phyloP scores from a whole-genome alignment of 768 basidiomycete genomes.

The Gloeopeniophorella convolvens region DNA sequence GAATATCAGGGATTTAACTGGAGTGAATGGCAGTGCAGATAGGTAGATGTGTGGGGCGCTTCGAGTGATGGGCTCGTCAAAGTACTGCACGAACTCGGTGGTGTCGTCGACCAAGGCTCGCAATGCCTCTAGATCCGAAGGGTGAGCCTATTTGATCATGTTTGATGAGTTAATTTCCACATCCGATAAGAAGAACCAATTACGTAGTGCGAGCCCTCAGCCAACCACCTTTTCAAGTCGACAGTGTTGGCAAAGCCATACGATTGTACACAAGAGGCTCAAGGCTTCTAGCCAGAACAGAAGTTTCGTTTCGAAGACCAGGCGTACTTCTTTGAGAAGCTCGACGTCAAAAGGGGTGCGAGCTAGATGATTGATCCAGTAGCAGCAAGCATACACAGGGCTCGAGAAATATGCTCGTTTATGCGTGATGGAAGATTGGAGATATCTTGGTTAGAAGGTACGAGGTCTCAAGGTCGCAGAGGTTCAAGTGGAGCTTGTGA shows the following conservation, averaged over 20 bases:
- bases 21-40: neutral
- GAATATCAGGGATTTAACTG: neutral
- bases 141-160: neutral
- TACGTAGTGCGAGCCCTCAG: too few relatives aligned
- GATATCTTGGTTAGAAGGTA: neutral
- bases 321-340: neutral
- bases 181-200: neutral
- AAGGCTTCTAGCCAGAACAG: slow-evolving; percentile 1
- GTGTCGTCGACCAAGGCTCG: neutral
- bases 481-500: neutral
- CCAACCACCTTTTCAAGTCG: neutral
- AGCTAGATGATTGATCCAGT: neutral
- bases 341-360: neutral
- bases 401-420: neutral
- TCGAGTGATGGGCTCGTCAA: neutral
- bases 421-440: neutral
- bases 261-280: neutral
- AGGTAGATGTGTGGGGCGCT: too few relatives aligned
- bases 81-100: neutral
- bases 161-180: neutral
- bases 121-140: neutral
- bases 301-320: neutral
- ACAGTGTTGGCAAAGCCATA: neutral
- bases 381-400: neutral
- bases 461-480: neutral